Conservation (phyloP, 768 basidiomycete species). For the Suillus subalutaceus region DNA sequence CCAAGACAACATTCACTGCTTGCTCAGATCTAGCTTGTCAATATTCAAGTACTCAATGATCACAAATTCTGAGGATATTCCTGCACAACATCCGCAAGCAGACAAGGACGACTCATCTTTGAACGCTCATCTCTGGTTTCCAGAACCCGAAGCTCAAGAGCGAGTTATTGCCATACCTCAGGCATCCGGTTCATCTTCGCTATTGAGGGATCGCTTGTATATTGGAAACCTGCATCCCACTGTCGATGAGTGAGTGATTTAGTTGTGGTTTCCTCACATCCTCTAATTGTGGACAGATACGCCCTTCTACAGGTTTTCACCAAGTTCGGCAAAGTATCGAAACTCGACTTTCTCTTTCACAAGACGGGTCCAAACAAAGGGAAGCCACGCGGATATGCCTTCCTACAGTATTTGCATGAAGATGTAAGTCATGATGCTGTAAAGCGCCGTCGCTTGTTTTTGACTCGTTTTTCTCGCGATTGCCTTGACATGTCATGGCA, state of each 20-base stretch:
- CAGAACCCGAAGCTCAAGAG: conserved; percentile 26
- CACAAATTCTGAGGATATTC: conserved; percentile 1
- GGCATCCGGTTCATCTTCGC: conserved; percentile 26
- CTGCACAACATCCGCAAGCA: conserved; percentile 1
- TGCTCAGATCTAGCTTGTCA: background rate
- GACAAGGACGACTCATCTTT: conserved; percentile 7
- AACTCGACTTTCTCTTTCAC: conserved; percentile 95
- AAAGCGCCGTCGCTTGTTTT: conserved; percentile 26
- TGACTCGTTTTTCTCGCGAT: conserved; percentile 26
- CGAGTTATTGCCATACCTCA: conserved; percentile 9
- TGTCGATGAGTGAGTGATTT: conserved; percentile 77
- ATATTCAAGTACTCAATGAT: conserved; percentile 3
- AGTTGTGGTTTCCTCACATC: background rate
- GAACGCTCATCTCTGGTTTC: conserved; percentile 33
- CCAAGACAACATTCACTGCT: background rate
- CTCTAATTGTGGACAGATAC: conserved; percentile 55
- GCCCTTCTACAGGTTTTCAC: conserved; percentile 87
- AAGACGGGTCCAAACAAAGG: conserved; percentile 88
- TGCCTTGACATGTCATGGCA: background rate
- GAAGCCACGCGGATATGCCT: conserved; percentile 94
- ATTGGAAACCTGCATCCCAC: conserved; percentile 87
- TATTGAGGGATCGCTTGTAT: conserved; percentile 78
- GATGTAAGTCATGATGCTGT: conserved; percentile 61
- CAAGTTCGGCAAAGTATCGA: conserved; percentile 90
- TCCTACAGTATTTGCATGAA: conserved; percentile 80